phyloP scores from a whole-genome alignment of 495 filamentous ascomycete genomes.

The Margaritispora aquatica region DNA sequence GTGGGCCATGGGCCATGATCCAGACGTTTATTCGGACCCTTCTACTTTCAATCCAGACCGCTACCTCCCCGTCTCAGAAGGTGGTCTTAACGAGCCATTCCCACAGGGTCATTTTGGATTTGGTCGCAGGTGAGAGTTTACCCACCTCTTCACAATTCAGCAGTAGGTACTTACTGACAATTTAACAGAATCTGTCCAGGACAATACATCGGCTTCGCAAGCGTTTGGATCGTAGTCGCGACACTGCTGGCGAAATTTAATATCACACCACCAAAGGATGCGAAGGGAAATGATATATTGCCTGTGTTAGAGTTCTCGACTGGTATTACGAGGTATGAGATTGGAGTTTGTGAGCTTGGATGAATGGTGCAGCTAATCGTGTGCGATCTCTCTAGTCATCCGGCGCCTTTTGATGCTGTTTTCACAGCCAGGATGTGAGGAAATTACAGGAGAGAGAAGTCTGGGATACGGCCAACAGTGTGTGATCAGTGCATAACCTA shows the following conservation, averaged over 20 bases:
- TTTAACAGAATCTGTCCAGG: slow-evolving; percentile 1
- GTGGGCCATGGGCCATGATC: slow-evolving; percentile 39
- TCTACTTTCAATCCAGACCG: slow-evolving; percentile 37
- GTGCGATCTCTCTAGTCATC: too few species aligned
- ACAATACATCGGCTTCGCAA: slow-evolving; percentile 3
- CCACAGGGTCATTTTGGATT: slow-evolving; percentile 47
- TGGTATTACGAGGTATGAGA: slow-evolving; percentile 7
- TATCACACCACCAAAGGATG: background rate
- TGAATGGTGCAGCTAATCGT: too few species aligned
- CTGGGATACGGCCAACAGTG: too few species aligned
- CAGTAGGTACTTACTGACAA: background rate
- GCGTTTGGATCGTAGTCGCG: slow-evolving; percentile 6
- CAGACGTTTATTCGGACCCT: slow-evolving; percentile 31
- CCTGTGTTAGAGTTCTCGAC: slow-evolving; percentile 1
- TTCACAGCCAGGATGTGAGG: too few species aligned
- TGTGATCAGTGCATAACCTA: too few species aligned
- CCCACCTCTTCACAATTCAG: background rate
- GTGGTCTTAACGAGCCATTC: slow-evolving; percentile 41
- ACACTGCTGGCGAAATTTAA: slow-evolving; percentile 4
- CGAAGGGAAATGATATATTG: slow-evolving; percentile 7
- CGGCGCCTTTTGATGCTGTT: too few species aligned
- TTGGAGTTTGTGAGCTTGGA: too few species aligned
- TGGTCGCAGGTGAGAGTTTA: slow-evolving; percentile 24
- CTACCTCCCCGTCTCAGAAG: slow-evolving; percentile 34
- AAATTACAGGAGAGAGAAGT: too few species aligned